Percentiles rank a stretch among this genome's conserved stretches.
Conservation (phyloP, 257 asterid genomes). For the Salvia miltiorrhiza region DNA sequence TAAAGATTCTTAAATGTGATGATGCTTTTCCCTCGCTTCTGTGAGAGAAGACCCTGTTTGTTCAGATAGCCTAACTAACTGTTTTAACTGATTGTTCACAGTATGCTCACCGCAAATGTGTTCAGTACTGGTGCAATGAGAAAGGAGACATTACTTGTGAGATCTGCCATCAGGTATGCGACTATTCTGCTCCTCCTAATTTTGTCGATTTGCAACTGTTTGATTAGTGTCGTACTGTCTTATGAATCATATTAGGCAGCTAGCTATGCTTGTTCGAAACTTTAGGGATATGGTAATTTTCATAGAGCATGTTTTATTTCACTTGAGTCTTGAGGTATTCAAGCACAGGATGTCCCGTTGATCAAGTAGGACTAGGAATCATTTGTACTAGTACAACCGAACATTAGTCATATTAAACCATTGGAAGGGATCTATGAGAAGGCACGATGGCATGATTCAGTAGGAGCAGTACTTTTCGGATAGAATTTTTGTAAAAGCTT, state of each 20-base stretch:
- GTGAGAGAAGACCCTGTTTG: background rate
- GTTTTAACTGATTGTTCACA: conserved; percentile 22
- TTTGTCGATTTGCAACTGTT: background rate
- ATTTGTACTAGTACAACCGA: too few species aligned
- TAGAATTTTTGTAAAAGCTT: too few species aligned
- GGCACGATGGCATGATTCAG: too few species aligned
- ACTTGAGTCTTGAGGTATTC: background rate
- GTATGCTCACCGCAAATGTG: conserved; percentile 64
- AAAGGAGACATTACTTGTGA: conserved; percentile 60
- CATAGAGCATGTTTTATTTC: background rate
- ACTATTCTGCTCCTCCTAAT: background rate
- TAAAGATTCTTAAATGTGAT: background rate
- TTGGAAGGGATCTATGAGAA: too few species aligned
- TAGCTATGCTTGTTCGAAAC: background rate
- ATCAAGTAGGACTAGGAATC: background rate
- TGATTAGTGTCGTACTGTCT: background rate
- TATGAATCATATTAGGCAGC: background rate
- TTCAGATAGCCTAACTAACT: background rate
- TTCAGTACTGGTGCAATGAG: conserved; percentile 62
- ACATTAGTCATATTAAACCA: too few species aligned
- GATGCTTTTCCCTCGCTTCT: background rate
- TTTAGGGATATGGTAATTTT: background rate
- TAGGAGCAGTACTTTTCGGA: too few species aligned
- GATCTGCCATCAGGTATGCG: conserved; percentile 55
- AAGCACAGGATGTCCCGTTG: background rate